Base-by-base conservation (phyloP, 2,329 filamentous ascomycete species). In the Phoma herbarum region DNA sequence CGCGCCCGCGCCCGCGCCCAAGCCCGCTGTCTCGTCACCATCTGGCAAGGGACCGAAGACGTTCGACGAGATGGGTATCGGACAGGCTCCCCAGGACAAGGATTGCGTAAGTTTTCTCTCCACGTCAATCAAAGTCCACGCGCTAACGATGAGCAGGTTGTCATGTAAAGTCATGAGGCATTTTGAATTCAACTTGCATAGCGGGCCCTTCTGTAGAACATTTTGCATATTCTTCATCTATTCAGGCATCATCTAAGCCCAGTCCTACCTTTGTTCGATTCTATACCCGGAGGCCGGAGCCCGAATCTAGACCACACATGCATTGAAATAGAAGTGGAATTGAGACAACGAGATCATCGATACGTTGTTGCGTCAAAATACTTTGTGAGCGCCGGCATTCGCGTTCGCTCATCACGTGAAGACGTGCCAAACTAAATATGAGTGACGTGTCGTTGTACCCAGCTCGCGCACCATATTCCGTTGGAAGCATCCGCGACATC, bases 21-120 rank as follows among this genome's bases (percentile, higher is more conserved):
- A 75, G 54, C 68, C 76, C n/a, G 59, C 70, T n/a, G 60, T 65
- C 23, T 44, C 65, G 25, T 59, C 64, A 57, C 60, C 76, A 44
- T 81, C 85, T 29, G 85, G 84, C 48, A 91, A 93, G 73, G 95
- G 94, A 11, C 94, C 95, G 1, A 92, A 95, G 69, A 98, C 95
- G 0, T 99, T 99, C 76, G 94, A 97, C 75, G 93, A 96, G 75
- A 99, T 99, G 95, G 95, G 95, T 37, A 94, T 99, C 68, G 92
- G 93, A 7, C 85, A 88, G 70, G 88, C 84, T 46, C 93, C 95
- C 78, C 85, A 89, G 61, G 91, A 97, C n/a, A 86, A 86, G 66
- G 93, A 98, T 79, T 99, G 94, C 82, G 93, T 97, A 87, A 81
- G 85, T 82, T 33, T 16, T 16, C 39, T 23, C 31, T 29, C 23